Evolutionary conservation across 495 filamentous ascomycete genomes (phyloP).

Genomic region (Aspergillus baeticus): DNA sequence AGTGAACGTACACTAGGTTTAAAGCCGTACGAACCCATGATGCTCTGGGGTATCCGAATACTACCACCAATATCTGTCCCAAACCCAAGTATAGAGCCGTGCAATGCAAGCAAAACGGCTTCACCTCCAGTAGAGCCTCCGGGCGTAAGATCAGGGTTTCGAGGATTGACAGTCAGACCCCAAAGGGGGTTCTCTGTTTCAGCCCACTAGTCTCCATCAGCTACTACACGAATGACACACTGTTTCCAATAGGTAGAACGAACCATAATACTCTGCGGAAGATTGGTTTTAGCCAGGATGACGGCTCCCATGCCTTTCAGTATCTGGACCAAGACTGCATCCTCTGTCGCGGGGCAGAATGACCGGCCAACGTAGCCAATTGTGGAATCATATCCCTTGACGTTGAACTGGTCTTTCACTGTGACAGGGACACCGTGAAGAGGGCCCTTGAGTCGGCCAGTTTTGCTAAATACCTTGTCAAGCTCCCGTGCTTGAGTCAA

Average conservation of each 20-base stretch:
- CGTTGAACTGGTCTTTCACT: conserved; percentile 66
- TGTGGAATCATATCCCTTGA: conserved; percentile 57
- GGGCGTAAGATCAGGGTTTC: neutral
- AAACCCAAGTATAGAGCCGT: neutral
- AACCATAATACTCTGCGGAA: conserved; percentile 55
- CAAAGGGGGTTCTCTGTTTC: neutral
- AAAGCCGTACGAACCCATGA: neutral
- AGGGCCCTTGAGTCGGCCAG: conserved; percentile 51
- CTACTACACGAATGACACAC: conserved; percentile 33
- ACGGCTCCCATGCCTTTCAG: conserved; percentile 51
- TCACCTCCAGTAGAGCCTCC: conserved; percentile 3
- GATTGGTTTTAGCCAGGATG: conserved; percentile 60
- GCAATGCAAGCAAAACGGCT: neutral
- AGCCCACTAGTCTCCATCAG: conserved; percentile 31
- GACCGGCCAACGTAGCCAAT: conserved; percentile 57
- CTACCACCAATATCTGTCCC: conserved; percentile 8
- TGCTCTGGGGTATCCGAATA: neutral
- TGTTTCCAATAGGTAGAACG: conserved; percentile 24
- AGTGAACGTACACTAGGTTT: conserved; percentile 21
- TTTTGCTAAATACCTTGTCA: conserved; percentile 47
- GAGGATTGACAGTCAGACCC: neutral
- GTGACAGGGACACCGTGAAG: conserved; percentile 66
- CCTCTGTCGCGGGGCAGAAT: conserved; percentile 48
- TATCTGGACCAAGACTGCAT: conserved; percentile 47
- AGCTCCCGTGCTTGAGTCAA: conserved; percentile 55